These are phyloP conservation scores for Populus nigra DNA, from an alignment of 345 rosid species.

Conservation along the genomic window DNA sequence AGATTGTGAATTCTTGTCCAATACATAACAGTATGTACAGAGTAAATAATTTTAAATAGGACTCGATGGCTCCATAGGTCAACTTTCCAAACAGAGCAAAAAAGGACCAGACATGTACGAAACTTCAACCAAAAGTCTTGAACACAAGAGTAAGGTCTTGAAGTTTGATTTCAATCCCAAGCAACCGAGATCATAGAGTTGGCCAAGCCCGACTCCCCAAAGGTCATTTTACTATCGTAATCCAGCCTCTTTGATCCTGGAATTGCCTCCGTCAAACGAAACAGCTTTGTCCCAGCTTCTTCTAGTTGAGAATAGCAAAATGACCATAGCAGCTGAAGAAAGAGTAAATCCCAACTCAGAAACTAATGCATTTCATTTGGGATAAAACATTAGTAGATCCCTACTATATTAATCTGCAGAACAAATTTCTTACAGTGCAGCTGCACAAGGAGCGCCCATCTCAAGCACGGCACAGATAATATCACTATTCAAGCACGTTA, in stretches of 20 bases:
- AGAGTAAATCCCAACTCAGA: conserved; percentile 1
- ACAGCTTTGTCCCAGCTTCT: conserved; percentile 53
- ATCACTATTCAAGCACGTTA: too few species aligned
- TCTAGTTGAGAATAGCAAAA: conserved; percentile 73
- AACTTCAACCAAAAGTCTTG: not conserved
- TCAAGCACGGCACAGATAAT: too few species aligned
- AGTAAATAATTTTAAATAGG: not conserved
- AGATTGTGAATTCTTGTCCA: not conserved
- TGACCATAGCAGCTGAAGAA: conserved; percentile 80
- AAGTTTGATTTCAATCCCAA: conserved; percentile 48
- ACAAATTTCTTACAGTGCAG: not conserved
- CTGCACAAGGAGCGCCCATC: too few species aligned
- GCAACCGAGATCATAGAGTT: conserved; percentile 79
- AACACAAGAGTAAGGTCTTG: not conserved
- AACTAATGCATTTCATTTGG: not conserved
- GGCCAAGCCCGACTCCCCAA: conserved; percentile 81
- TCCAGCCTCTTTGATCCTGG: conserved; percentile 85
- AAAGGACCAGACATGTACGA: not conserved
- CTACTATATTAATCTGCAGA: not conserved
- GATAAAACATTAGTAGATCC: not conserved
- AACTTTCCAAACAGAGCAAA: not conserved
- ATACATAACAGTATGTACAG: not conserved
- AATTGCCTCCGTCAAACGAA: conserved; percentile 75
- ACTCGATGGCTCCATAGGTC: not conserved
- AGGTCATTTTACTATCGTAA: conserved; percentile 61